These are phyloP conservation scores for Athelia sp. DNA, from an alignment of 1,284 basidiomycete species.

Conservation along the genomic window DNA sequence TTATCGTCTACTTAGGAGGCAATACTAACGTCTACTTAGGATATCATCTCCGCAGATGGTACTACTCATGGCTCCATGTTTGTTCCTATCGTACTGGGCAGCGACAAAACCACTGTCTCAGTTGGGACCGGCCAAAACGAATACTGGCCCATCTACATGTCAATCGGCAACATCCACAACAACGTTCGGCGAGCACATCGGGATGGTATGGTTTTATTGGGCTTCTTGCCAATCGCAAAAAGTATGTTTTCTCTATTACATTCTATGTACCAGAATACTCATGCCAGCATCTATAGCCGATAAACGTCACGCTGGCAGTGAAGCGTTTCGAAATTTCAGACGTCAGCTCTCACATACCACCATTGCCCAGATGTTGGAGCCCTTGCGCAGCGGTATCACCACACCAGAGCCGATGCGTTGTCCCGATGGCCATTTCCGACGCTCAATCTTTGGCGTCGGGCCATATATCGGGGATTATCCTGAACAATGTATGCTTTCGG, in stretches of 20 bases:
- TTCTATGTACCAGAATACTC: too few species aligned
- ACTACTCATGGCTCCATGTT: constrained; percentile 9
- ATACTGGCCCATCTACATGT: constrained; percentile 26
- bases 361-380: background rate
- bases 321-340: background rate
- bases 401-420: constrained; percentile 13
- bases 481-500: constrained; percentile 3
- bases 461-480: constrained; percentile 20
- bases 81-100: constrained; percentile 24
- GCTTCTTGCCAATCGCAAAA: constrained; percentile 29
- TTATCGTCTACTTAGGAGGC: background rate
- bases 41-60: constrained; percentile 17
- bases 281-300: background rate
- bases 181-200: constrained; percentile 17
- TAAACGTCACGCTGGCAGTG: background rate
- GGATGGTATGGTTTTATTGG: constrained; percentile 18
- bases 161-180: constrained; percentile 20
- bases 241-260: constrained; percentile 15
- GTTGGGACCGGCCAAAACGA: constrained; percentile 28
- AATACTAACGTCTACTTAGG: constrained; percentile 8
- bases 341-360: background rate
- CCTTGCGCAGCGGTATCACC: constrained; percentile 7
- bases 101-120: constrained; percentile 30
- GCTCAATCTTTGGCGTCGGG: constrained; percentile 14
- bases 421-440: constrained; percentile 15